These are phyloP conservation scores for Mitragyna speciosa DNA, from an alignment of 257 asterid species.

Conservation along the genomic window DNA sequence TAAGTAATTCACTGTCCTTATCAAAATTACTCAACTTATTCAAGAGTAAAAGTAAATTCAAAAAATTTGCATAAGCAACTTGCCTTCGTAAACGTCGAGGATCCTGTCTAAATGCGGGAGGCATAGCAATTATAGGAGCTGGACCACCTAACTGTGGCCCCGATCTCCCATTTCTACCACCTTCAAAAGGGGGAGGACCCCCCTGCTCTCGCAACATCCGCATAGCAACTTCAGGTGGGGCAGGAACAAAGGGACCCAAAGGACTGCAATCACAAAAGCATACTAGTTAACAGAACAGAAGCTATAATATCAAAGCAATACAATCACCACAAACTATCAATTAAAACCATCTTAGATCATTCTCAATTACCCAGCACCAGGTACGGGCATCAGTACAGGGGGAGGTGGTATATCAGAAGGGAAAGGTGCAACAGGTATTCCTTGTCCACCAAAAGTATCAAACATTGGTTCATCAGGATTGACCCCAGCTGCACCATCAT, in stretches of 20 bases:
- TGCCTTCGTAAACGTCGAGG: slow-evolving; percentile 96
- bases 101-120: slow-evolving; percentile 79
- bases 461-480: slow-evolving; percentile 77
- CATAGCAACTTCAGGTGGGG: slow-evolving; percentile 99
- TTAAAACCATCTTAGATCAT: not conserved
- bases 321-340: not conserved
- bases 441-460: slow-evolving; percentile 82
- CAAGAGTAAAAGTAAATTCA: not conserved
- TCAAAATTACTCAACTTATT: not conserved
- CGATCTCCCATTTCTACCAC: slow-evolving; percentile 73
- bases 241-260: slow-evolving; percentile 95
- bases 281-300: not conserved
- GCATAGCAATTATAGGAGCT: slow-evolving; percentile 74
- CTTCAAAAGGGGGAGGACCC: slow-evolving; percentile 86
- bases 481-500: slow-evolving; percentile 55
- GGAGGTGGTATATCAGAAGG: slow-evolving; percentile 86
- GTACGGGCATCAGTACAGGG: slow-evolving; percentile 95
- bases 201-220: slow-evolving; percentile 94
- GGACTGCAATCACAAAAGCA: slow-evolving; percentile 56
- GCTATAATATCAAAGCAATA: not conserved
- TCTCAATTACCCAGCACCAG: slow-evolving; percentile 92
- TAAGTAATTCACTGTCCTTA: not conserved
- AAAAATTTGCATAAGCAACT: slow-evolving; percentile 15
- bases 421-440: slow-evolving; percentile 69
- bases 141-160: slow-evolving; percentile 66